Evolutionary conservation across 441 rosid genomes (phyloP).

Genomic region (Croton laevigatus): DNA sequence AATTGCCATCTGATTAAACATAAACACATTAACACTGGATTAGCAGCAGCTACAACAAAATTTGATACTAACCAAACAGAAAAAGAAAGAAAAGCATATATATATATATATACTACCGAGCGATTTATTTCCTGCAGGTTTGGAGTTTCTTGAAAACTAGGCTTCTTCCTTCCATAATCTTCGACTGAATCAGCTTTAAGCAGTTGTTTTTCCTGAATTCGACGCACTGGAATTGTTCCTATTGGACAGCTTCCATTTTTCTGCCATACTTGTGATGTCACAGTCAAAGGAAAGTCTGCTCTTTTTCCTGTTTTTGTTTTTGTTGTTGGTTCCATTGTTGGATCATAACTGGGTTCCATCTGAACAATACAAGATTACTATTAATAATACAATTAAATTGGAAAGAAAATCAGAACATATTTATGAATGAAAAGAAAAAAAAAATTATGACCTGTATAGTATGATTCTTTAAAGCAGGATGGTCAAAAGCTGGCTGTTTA

Average conservation of each 20-base stretch:
- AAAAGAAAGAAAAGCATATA: neutral
- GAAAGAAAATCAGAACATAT: neutral
- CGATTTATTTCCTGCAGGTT: slow-evolving; percentile 23
- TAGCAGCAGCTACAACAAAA: neutral
- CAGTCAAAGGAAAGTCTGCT: slow-evolving; percentile 19
- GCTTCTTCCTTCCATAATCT: slow-evolving; percentile 33
- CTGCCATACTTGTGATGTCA: slow-evolving; percentile 42
- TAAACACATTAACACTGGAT: neutral
- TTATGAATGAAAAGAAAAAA: neutral
- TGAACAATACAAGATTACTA: slow-evolving; percentile 10
- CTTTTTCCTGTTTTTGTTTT: slow-evolving; percentile 3
- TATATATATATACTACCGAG: slow-evolving; percentile 21
- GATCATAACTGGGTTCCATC: slow-evolving; percentile 43
- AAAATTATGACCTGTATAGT: slow-evolving; percentile 33
- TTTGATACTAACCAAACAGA: neutral
- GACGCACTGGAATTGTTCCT: slow-evolving; percentile 51
- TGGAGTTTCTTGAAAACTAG: slow-evolving; percentile 9
- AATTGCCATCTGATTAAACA: slow-evolving; percentile 44
- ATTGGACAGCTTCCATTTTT: slow-evolving; percentile 50
- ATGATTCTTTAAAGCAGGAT: slow-evolving; percentile 41
- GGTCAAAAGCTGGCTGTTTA: slow-evolving; percentile 44
- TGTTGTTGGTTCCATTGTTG: slow-evolving; percentile 5
- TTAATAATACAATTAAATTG: neutral
- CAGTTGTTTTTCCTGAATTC: slow-evolving; percentile 17
- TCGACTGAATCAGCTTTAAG: slow-evolving; percentile 26